These are phyloP conservation scores for Penicillium dipodomyicola DNA, from an alignment of 495 filamentous ascomycete genomes.

Conservation along the genomic window DNA sequence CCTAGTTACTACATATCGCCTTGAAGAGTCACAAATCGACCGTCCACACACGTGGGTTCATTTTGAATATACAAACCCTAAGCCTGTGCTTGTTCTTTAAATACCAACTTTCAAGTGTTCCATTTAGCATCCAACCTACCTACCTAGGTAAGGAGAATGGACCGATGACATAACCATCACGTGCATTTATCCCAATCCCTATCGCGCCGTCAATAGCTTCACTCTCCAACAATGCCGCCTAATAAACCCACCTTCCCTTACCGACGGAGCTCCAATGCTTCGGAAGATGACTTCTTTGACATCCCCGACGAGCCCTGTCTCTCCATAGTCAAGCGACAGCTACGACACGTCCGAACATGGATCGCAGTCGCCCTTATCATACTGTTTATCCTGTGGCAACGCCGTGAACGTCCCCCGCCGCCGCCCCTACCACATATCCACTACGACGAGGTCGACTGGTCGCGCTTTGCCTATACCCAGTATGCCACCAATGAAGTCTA, in stretches of 20 bases:
- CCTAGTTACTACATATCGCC: too few relatives aligned
- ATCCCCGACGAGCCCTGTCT: constrained; percentile 39
- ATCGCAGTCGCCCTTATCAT: constrained; percentile 31
- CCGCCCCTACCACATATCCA: constrained; percentile 34
- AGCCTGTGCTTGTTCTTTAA: not conserved
- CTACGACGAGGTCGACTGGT: constrained; percentile 54
- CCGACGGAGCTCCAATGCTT: constrained; percentile 36
- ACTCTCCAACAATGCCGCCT: constrained; percentile 20
- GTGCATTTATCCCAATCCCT: not conserved
- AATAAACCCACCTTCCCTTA: constrained; percentile 24
- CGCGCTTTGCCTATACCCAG: constrained; percentile 64
- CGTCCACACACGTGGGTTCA: too few relatives aligned
- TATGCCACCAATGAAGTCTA: constrained; percentile 69
- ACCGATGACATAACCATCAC: constrained; percentile 10
- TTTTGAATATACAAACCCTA: not conserved
- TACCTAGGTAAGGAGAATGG: too few relatives aligned
- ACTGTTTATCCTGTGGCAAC: constrained; percentile 34
- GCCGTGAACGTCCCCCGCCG: constrained; percentile 25
- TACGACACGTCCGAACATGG: constrained; percentile 42
- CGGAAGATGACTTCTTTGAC: constrained; percentile 47
- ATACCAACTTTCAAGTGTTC: too few relatives aligned
- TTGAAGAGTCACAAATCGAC: too few relatives aligned
- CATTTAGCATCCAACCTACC: too few relatives aligned
- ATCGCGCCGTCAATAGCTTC: constrained; percentile 2
- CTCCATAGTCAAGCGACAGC: constrained; percentile 36